Base-by-base conservation (phyloP, 2,329 filamentous ascomycete species). In the Cryphonectria parasitica region DNA sequence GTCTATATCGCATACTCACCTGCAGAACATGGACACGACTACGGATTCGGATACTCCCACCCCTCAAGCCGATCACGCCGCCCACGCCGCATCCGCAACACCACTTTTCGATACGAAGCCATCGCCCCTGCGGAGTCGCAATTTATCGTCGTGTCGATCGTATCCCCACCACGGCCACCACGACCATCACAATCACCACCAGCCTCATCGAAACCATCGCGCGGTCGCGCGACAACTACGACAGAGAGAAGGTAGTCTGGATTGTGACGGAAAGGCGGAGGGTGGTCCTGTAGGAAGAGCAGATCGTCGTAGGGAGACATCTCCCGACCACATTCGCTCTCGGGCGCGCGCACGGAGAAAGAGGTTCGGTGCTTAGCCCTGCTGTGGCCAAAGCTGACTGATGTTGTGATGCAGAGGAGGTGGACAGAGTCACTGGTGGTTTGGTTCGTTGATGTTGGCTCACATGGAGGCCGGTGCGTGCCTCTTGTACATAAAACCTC, bases 41-140 rank as follows among this genome's bases (percentile, higher is more conserved):
- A 77, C 77, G 73, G 82, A 82, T 70, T 82, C 80, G 64, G 82
- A 84, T 66, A 85, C 82, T 28, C 81, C 83, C 2, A 86, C 82
- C 31, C 83, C 83, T 45, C 80, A 79, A 74, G 79, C 79, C 68
- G 79, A 83, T 72, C 70, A 72, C 64, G 72, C 75, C 64, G 72
- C 75, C 67, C 65, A 63, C 34, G 34, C 69, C 34, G 17, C 36
- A 13, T 22, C 69, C 22, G 75, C 79, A 36, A 76, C 78, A 67
- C 79, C 78, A 65, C 82, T 82, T 69, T 75, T 82, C 71, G 81
- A 83, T 68, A 79, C 79, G 67, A 80, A 66, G 43, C 28, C 49
- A 39, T 68, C 69, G 19, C 41, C 64, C 6, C 45, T 69, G 1
- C 69, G 43, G n/a, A 41, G 41, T 52, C 65, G 22, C 17, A 80